Conservation (phyloP, 2,329 filamentous ascomycete genomes). For the Colletotrichum tamarilloi region DNA sequence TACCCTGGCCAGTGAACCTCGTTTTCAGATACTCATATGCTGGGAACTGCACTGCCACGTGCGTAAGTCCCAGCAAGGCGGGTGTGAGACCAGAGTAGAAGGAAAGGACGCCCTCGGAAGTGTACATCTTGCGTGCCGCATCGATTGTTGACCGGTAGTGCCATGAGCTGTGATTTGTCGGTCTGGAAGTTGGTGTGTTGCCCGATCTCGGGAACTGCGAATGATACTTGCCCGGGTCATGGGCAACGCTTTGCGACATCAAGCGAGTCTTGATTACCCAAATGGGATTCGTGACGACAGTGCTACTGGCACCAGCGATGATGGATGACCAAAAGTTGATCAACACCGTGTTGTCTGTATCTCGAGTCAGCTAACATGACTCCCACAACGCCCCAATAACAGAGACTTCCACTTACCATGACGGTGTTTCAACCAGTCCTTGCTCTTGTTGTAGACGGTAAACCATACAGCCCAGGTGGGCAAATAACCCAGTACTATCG, state of each 20-base stretch:
- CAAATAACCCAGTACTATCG: slow-evolving; percentile 94
- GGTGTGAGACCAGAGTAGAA: slow-evolving; percentile 97
- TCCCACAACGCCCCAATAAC: slow-evolving; percentile 36
- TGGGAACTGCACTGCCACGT: slow-evolving; percentile 97
- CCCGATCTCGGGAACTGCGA: slow-evolving; percentile 59
- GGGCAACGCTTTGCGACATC: slow-evolving; percentile 86
- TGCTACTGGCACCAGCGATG: slow-evolving; percentile 90
- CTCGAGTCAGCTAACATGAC: slow-evolving; percentile 35
- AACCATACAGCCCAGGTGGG: slow-evolving; percentile 99
- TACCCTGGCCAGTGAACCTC: slow-evolving; percentile 87
- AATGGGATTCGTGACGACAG: slow-evolving; percentile 94
- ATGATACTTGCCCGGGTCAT: slow-evolving; percentile 57
- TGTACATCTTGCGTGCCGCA: slow-evolving; percentile 96
- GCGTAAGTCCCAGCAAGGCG: slow-evolving; percentile 88
- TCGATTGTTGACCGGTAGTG: slow-evolving; percentile 92
- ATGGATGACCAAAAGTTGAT: slow-evolving; percentile 92
- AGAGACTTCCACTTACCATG: slow-evolving; percentile 60
- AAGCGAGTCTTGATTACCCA: slow-evolving; percentile 99
- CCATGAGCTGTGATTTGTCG: slow-evolving; percentile 77
- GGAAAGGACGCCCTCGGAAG: slow-evolving; percentile 84
- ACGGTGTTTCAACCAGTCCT: slow-evolving; percentile 75
- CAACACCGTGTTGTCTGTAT: slow-evolving; percentile 77
- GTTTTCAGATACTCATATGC: slow-evolving; percentile 95
- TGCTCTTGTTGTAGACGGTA: slow-evolving; percentile 93
- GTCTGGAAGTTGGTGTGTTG: slow-evolving; percentile 66